These are phyloP conservation scores for Quercus aquifolioides DNA, from an alignment of 306 rosid species.

Conservation along the genomic window DNA sequence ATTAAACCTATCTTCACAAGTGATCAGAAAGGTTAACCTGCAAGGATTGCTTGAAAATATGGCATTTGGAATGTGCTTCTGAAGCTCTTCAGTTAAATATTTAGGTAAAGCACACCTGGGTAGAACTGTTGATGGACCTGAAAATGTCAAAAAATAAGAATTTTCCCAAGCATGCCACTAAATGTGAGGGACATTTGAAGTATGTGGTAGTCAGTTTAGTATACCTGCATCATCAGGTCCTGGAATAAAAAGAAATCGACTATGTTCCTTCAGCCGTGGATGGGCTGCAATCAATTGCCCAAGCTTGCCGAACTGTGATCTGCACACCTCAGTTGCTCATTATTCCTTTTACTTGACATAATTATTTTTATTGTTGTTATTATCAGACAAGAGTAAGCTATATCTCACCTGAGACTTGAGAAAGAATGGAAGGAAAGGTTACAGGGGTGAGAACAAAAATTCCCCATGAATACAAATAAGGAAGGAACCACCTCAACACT, in stretches of 20 bases:
- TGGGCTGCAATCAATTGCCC: constrained; percentile 76
- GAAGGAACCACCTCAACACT: constrained; percentile 79
- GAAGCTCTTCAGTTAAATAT: constrained; percentile 81
- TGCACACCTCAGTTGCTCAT: constrained; percentile 31
- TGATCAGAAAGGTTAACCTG: constrained; percentile 50
- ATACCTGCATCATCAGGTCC: constrained; percentile 96
- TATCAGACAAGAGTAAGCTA: constrained; percentile 5
- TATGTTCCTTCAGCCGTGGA: constrained; percentile 60
- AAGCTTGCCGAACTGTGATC: constrained; percentile 79
- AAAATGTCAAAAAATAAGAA: background rate
- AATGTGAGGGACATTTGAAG: background rate
- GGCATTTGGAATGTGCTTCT: constrained; percentile 68
- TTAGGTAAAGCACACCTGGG: constrained; percentile 80
- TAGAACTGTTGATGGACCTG: constrained; percentile 79
- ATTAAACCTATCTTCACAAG: background rate
- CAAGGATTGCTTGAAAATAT: constrained; percentile 93
- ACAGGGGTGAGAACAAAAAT: constrained; percentile 84
- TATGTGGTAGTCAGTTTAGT: constrained; percentile 7
- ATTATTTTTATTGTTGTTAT: background rate
- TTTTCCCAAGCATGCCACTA: background rate
- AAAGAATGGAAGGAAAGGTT: constrained; percentile 72
- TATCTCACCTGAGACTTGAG: constrained; percentile 71
- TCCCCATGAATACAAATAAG: constrained; percentile 92
- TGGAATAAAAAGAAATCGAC: constrained; percentile 83
- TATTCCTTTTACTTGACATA: constrained; percentile 2